phyloP scores from a whole-genome alignment of 352 stramenopile genomes.

The Phytophthora cryptogea region DNA sequence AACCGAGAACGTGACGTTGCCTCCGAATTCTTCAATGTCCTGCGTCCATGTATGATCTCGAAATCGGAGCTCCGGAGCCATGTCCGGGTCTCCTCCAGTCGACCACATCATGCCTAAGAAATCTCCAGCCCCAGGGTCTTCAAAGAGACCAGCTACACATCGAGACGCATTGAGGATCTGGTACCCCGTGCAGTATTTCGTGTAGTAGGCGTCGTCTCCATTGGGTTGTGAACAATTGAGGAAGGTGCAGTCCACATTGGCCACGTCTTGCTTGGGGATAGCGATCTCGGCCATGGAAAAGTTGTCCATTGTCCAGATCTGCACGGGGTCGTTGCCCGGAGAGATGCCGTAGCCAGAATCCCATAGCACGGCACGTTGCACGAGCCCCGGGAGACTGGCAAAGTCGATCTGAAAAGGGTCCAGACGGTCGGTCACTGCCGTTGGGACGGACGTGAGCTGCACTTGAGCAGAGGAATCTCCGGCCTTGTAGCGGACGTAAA shows the following conservation, averaged over 20 bases:
- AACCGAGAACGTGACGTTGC: slow-evolving; percentile 25
- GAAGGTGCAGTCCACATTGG: slow-evolving; percentile 23
- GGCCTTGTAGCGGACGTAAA: slow-evolving; percentile 29
- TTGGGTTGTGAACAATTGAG: slow-evolving; percentile 39
- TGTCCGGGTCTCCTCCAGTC: slow-evolving; percentile 18
- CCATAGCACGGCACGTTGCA: slow-evolving; percentile 43
- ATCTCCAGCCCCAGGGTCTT: not conserved
- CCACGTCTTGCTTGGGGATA: slow-evolving; percentile 20
- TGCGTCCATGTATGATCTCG: slow-evolving; percentile 31
- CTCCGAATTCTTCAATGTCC: slow-evolving; percentile 14
- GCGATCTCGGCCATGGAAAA: slow-evolving; percentile 34
- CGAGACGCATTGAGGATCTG: slow-evolving; percentile 41
- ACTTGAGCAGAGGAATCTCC: slow-evolving; percentile 11
- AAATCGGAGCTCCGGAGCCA: slow-evolving; percentile 19
- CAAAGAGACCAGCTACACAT: slow-evolving; percentile 36
- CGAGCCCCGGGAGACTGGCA: slow-evolving; percentile 26
- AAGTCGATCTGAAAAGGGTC: slow-evolving; percentile 20
- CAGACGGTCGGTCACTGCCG: slow-evolving; percentile 18
- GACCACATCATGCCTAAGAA: slow-evolving; percentile 40
- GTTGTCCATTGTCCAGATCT: slow-evolving; percentile 26
- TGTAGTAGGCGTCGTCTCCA: slow-evolving; percentile 14
- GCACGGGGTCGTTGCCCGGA: slow-evolving; percentile 16
- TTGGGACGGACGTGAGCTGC: slow-evolving; percentile 18
- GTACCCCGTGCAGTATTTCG: slow-evolving; percentile 33
- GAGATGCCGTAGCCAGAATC: slow-evolving; percentile 38